These are phyloP conservation scores for Leccinum angustisporum DNA, from an alignment of 1,284 basidiomycete genomes.

Conservation along the genomic window DNA sequence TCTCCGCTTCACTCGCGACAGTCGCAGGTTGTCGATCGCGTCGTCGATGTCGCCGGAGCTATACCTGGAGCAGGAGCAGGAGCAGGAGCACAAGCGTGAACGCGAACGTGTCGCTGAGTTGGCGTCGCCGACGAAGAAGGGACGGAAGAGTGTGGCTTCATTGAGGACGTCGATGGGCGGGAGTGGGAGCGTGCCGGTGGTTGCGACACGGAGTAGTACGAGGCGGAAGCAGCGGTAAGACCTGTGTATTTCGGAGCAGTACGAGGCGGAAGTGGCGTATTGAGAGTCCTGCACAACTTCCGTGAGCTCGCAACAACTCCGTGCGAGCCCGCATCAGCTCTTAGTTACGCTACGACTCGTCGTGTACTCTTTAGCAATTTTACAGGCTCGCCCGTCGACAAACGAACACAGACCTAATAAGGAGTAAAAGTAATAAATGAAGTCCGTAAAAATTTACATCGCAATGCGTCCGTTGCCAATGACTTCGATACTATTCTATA, in stretches of 20 bases:
- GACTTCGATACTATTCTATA: background rate
- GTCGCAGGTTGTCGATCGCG: conserved; percentile 30
- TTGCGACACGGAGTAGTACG: conserved; percentile 26
- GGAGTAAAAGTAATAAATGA: no score
- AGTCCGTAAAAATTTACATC: no score
- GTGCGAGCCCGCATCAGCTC: background rate
- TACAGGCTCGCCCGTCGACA: background rate
- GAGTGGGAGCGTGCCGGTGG: conserved; percentile 7
- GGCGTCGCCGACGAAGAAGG: conserved; percentile 28
- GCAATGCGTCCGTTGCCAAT: no score
- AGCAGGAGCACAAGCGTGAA: background rate
- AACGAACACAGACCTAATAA: background rate
- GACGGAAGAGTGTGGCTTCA: conserved; percentile 18
- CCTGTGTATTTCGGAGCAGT: no score
- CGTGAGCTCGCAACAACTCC: background rate
- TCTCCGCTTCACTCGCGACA: conserved; percentile 39
- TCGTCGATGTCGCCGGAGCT: conserved; percentile 30
- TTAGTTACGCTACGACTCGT: background rate
- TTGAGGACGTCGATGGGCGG: conserved; percentile 10
- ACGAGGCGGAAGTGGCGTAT: background rate
- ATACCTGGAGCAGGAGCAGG: background rate
- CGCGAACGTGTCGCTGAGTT: conserved; percentile 4
- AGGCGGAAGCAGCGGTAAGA: conserved; percentile 24
- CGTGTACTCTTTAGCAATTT: background rate
- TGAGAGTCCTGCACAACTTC: no score